Base-by-base conservation (phyloP, 1,284 basidiomycete species). In the Moniliophthora roreri region DNA sequence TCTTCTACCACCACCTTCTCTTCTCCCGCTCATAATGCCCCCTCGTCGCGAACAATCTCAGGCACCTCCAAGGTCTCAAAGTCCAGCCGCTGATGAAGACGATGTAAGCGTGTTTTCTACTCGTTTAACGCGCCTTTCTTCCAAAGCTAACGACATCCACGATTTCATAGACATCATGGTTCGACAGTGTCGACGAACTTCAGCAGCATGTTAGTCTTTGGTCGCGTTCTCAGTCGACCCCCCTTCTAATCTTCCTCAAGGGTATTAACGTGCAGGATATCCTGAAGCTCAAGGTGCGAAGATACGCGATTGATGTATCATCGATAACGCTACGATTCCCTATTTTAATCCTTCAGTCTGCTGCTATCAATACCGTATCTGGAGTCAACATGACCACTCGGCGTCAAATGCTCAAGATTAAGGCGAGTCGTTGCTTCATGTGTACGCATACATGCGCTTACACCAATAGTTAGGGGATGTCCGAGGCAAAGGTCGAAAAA, bases 181-280 rank as follows among this genome's bases (percentile, higher is more conserved):
- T 89, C 58, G 86, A 94, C 68, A 87, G 79, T 15, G 84, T 95
- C 9, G 93, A 95, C 62, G 93, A 95, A 60, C 84, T 95, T 16
- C 93, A 95, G 65, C 82, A 89, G 57, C 90, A 95, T 69, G 92
- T 91, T 63, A 58, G 81, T 63, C 39, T 24, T 45, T 46, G 18
- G 36, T 23, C 36, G 9, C 52, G 47, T 47, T 26, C 59, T 50
- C 52, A 44, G 41, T 55, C 54, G 54, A 54, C 51, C 45, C 16
- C 35, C 20, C 39, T 57, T 39, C 50, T 45, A 13, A 21, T 24
- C 5, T 26, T 28, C 16, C 36, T 41, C 24, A 40, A 95, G 91
- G 93, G 94, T 18, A 95, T 96, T 69, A 96, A 95, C 60, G 87
- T 94, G 28, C 91, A 95, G 73, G 94, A 97, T 66, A 95, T 97